Percentiles rank a stretch among this genome's conserved stretches.
phyloP scores from a whole-genome alignment of 1,139 yeast species.

The Candida sanyaensis region DNA sequence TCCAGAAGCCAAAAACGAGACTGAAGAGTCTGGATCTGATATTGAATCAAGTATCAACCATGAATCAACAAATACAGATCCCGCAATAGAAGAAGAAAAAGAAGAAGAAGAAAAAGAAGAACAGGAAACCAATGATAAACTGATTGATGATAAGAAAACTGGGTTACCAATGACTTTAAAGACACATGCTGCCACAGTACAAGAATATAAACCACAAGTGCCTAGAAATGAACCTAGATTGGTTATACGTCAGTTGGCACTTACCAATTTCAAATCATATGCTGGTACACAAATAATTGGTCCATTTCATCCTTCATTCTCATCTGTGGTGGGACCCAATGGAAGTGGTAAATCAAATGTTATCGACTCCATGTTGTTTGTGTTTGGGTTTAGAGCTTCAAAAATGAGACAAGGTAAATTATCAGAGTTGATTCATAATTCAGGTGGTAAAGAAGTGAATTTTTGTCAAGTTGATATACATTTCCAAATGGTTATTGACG shows the following conservation, averaged over 20 bases:
- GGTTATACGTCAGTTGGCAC: slow-evolving; percentile 70
- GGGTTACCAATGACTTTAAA: not conserved
- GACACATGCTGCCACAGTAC: slow-evolving; percentile 10
- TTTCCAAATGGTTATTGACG: slow-evolving; percentile 77
- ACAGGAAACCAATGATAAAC: not conserved
- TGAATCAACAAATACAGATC: not conserved
- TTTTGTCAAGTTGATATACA: slow-evolving; percentile 93
- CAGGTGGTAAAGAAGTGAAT: slow-evolving; percentile 58
- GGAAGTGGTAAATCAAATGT: slow-evolving; percentile 98
- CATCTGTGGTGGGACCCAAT: slow-evolving; percentile 99
- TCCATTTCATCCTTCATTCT: slow-evolving; percentile 89
- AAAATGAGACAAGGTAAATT: slow-evolving; percentile 96
- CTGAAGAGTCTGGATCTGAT: not conserved
- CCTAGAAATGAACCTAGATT: slow-evolving; percentile 53
- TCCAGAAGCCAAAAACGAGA: not conserved
- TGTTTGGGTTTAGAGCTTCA: slow-evolving; percentile 94
- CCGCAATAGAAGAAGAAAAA: not conserved
- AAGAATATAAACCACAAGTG: slow-evolving; percentile 7
- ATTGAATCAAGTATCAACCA: not conserved
- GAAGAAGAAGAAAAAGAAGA: not conserved
- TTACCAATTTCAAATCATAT: slow-evolving; percentile 90
- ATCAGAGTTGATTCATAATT: slow-evolving; percentile 87
- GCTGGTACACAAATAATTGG: slow-evolving; percentile 96
- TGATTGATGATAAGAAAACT: not conserved
- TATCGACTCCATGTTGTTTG: slow-evolving; percentile 92